Conservation (phyloP, 106 monocot species). For the Chionographis japonica region DNA sequence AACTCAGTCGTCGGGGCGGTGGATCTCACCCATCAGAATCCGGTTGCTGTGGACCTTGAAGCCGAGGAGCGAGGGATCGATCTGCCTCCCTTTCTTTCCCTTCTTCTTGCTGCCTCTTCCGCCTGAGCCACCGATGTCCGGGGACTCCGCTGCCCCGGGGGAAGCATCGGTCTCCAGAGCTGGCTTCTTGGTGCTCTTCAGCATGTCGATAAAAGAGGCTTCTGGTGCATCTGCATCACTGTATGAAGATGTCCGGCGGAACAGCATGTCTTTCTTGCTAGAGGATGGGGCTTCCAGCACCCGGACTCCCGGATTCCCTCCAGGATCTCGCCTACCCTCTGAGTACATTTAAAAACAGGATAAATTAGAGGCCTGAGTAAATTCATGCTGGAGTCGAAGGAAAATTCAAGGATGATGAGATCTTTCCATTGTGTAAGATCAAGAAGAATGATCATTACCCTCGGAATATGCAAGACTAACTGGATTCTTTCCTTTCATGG, state of each 20-base stretch:
- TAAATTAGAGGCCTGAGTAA: not conserved
- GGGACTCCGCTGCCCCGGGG: conserved; percentile 10
- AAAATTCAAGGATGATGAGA: not conserved
- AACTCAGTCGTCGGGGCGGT: conserved; percentile 44
- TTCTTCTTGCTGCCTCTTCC: conserved; percentile 53
- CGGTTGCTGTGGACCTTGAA: conserved; percentile 91
- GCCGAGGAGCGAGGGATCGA: conserved; percentile 73
- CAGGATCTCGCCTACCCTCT: conserved; percentile 29
- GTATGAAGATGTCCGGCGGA: conserved; percentile 25
- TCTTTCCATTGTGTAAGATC: not conserved
- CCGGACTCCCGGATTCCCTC: conserved; percentile 1
- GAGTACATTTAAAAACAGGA: not conserved
- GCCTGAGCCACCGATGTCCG: conserved; percentile 13
- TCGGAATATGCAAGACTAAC: conserved; percentile 4
- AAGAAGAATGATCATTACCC: conserved; percentile 6
- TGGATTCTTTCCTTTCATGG: conserved; percentile 19
- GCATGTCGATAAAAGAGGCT: conserved; percentile 73
- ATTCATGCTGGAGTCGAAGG: too few species aligned
- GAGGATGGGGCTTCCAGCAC: conserved; percentile 19
- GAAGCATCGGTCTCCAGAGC: conserved; percentile 9
- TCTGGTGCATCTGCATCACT: conserved; percentile 43
- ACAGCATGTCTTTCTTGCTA: conserved; percentile 35
- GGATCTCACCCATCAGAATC: conserved; percentile 86
- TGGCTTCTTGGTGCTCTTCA: conserved; percentile 61
- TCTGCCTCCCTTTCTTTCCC: conserved; percentile 77